A percentile compares a stretch with the other conserved stretches of the same genome.
Evolutionary conservation across 2,329 filamentous ascomycete genomes (phyloP).

Genomic region (Didymella segeticola): DNA sequence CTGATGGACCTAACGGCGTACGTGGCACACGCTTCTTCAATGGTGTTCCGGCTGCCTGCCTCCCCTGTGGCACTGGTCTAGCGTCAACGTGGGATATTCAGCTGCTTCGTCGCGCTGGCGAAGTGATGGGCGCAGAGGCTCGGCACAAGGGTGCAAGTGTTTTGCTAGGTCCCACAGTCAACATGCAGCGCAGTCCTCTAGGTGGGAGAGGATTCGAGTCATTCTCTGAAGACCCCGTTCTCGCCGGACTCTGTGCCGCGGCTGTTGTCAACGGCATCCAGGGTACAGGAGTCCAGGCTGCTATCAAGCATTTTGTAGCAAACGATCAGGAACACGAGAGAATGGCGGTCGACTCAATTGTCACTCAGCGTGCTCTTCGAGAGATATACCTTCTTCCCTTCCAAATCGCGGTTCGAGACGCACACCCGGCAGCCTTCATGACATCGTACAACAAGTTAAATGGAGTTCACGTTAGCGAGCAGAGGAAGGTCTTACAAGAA

Average conservation of each 20-base stretch:
- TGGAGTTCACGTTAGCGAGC: background rate
- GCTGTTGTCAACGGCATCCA: background rate
- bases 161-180: background rate
- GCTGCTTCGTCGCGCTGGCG: background rate
- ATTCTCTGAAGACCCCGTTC: background rate
- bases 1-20: background rate
- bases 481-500: background rate
- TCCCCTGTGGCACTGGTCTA: background rate
- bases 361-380: background rate
- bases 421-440: background rate
- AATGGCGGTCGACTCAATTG: background rate
- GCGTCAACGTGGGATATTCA: background rate
- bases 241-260: background rate
- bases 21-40: background rate
- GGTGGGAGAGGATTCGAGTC: background rate
- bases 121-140: background rate
- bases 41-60: background rate
- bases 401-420: background rate
- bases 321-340: background rate
- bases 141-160: background rate
- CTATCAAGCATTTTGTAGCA: background rate
- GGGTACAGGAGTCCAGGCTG: background rate
- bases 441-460: background rate
- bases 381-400: background rate
- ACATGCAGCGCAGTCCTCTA: background rate